Evolutionary conservation across 306 rosid genomes (phyloP).

Genomic region (Dalbergia cochinchinensis): DNA sequence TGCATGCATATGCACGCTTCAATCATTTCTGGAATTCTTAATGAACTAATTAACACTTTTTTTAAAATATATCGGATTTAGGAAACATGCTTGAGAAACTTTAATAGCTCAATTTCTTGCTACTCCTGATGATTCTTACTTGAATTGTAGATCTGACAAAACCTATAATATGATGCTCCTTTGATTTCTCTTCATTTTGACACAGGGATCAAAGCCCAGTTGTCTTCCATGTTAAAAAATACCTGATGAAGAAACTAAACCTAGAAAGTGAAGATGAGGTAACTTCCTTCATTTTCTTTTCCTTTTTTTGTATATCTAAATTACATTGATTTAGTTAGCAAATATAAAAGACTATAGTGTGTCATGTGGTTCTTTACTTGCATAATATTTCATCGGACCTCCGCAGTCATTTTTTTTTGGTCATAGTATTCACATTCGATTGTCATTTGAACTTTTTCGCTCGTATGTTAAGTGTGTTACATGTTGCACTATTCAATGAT

Average conservation of each 20-base stretch:
- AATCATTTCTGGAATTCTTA: neutral
- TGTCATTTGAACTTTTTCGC: conserved; percentile 3
- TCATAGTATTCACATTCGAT: neutral
- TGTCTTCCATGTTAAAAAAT: conserved; percentile 68
- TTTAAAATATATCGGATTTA: neutral
- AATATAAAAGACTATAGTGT: neutral
- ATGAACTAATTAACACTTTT: neutral
- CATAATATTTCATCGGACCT: neutral
- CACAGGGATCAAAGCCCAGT: conserved; percentile 74
- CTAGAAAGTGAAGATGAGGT: conserved; percentile 80
- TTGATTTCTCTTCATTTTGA: conserved; percentile 43
- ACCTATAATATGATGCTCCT: neutral
- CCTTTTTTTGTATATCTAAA: neutral
- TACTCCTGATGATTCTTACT: neutral
- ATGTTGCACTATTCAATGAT: neutral
- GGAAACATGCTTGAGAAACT: neutral
- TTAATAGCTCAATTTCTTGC: neutral
- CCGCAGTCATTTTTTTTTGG: neutral
- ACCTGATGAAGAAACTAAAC: conserved; percentile 69
- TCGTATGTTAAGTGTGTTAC: neutral
- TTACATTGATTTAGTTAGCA: conserved; percentile 10
- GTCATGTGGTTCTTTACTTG: conserved; percentile 11
- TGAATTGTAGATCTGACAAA: conserved; percentile 15
- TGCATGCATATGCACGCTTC: neutral
- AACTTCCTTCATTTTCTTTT: neutral